These are phyloP conservation scores for Malassezia dermatis DNA, from an alignment of 1,284 basidiomycete species.

Conservation along the genomic window DNA sequence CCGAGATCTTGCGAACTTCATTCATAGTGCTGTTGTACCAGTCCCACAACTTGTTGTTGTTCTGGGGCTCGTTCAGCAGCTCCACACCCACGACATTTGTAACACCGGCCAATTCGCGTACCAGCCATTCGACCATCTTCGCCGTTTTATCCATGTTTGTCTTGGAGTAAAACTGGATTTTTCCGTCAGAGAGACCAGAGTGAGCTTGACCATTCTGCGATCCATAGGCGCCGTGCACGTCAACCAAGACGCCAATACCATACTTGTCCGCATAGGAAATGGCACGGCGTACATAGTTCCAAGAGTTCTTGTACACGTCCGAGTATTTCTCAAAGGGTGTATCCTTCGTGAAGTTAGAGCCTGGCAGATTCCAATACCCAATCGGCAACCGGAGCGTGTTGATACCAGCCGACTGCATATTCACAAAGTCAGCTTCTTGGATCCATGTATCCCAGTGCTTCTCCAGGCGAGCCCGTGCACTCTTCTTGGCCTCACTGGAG, in stretches of 20 bases:
- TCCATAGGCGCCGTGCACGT: conserved; percentile 63
- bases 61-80: conserved; percentile 62
- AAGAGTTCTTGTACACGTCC: conserved; percentile 59
- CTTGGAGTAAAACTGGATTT: conserved; percentile 53
- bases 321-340: conserved; percentile 57
- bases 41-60: conserved; percentile 33
- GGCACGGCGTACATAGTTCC: conserved; percentile 55
- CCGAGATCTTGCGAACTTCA: conserved; percentile 54
- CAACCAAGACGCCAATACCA: conserved; percentile 64
- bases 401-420: conserved; percentile 43
- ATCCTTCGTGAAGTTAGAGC: conserved; percentile 49
- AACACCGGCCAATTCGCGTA: conserved; percentile 55
- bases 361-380: conserved; percentile 48
- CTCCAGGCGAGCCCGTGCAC: conserved; percentile 55
- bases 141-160: conserved; percentile 57
- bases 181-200: conserved; percentile 62
- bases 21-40: conserved; percentile 51
- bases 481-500: conserved; percentile 51
- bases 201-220: conserved; percentile 59
- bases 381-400: conserved; percentile 48
- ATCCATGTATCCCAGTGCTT: conserved; percentile 71
- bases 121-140: conserved; percentile 56
- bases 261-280: conserved; percentile 60
- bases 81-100: conserved; percentile 66
- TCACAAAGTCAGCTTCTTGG: conserved; percentile 51